phyloP scores from a whole-genome alignment of 2,329 filamentous ascomycete species.

The Talaromyces sp. region DNA sequence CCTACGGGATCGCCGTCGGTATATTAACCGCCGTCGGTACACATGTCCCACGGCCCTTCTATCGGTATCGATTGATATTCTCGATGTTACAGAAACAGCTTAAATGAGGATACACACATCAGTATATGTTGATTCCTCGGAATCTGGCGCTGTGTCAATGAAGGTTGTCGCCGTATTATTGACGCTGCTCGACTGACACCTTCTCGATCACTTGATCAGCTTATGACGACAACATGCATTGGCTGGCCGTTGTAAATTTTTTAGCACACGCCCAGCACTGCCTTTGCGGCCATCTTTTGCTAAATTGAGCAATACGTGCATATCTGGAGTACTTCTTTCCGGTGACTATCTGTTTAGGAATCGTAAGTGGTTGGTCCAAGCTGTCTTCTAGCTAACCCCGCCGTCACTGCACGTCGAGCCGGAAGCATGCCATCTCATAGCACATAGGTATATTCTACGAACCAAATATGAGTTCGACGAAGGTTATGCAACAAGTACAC shows the following conservation, averaged over 20 bases:
- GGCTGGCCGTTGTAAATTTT: not conserved
- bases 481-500: not conserved
- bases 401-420: not conserved
- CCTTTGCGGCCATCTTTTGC: not conserved
- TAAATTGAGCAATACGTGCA: not conserved
- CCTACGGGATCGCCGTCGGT: not conserved
- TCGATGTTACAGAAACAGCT: not conserved
- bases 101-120: too few species aligned
- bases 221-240: conserved; percentile 12
- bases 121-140: not conserved
- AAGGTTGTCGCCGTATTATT: not conserved
- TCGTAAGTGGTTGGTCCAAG: not conserved
- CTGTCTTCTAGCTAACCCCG: not conserved
- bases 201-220: conserved; percentile 3
- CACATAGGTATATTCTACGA: not conserved
- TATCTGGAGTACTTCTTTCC: not conserved
- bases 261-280: not conserved
- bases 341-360: not conserved
- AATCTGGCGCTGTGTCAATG: not conserved
- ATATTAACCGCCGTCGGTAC: not conserved
- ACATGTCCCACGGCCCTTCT: not conserved
- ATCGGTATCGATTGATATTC: not conserved
- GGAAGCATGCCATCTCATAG: not conserved
- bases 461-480: not conserved
- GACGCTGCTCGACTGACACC: not conserved